Base-by-base conservation (phyloP, 1,139 yeast species). In the Diutina siamensis region DNA sequence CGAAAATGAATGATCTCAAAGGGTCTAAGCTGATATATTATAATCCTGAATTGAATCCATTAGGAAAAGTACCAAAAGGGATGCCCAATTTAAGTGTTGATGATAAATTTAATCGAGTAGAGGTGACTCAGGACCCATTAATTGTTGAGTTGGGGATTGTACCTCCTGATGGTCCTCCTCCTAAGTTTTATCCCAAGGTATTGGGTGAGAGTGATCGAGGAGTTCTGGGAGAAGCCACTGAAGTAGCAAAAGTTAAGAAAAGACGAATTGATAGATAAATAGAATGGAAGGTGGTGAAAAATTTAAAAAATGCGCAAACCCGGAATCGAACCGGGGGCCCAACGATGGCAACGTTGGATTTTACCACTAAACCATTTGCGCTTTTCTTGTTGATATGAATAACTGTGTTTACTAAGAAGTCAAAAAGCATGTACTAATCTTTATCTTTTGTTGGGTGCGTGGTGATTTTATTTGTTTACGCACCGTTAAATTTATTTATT, bases 31-130 rank as follows among this genome's bases (percentile, higher is more conserved):
- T 74, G 2, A 58, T 69, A 1, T 71, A 64, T 49, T 71, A 68
- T 53, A 71, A 71, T 50, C 72, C 74, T 3, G 76, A 71, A 50
- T 54, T 71, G 38, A 71, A 71, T 46, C 75, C 76, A 3, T 54
- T 69, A 18, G 76, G 76, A 0, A 68, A 67, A 47, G 68, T 68
- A 0, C 76, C 76, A 12, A 19, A 21, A 13, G 17, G 17, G n/a
- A 3, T 5, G 0, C 48, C 44, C 8, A 40, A 40, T 18, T 5
- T 40, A 7, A 12, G 22, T 13, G 8, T 10, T 3, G 13, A 7
- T 15, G 35, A 38, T 13, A 38, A 25, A 5, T 25, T 15, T 18
- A n/a, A 38, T 3, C 18, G 20, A 10, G 22, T n/a, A 2, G 19
- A 13, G 8, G 19, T 27, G 12, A 13, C 5, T 3, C 10, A 17